Conservation (phyloP, 495 filamentous ascomycete genomes). For the Amniculicola lignicola region DNA sequence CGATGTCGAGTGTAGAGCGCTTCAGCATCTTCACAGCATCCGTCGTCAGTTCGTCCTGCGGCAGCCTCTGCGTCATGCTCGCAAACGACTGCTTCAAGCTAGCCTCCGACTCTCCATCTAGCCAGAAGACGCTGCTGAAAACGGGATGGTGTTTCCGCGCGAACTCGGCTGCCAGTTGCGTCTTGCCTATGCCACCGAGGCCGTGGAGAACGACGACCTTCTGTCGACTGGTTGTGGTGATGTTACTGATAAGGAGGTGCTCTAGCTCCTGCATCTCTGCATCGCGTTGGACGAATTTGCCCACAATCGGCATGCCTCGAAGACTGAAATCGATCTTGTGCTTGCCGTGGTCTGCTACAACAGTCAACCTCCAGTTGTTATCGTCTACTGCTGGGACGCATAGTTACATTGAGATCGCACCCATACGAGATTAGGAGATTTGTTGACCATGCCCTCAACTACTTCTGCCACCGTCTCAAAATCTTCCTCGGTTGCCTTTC, state of each 20-base stretch:
- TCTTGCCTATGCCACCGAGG: conserved; percentile 31
- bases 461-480: conserved; percentile 27
- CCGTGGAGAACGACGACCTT: conserved; percentile 20
- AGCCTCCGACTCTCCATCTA: conserved; percentile 23
- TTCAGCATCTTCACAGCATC: conserved; percentile 2
- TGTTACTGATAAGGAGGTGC: conserved; percentile 21
- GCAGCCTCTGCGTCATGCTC: conserved; percentile 19
- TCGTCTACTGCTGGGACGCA: neutral
- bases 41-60: conserved; percentile 5
- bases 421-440: conserved; percentile 9
- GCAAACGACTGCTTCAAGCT: conserved; percentile 29
- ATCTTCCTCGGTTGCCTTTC: conserved; percentile 29
- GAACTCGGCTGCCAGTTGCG: conserved; percentile 29
- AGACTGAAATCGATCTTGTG: conserved; percentile 31
- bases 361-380: too few relatives aligned
- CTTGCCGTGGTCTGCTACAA: conserved; percentile 15
- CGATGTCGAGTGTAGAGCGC: conserved; percentile 11
- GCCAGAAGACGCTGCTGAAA: conserved; percentile 32
- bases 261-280: conserved; percentile 32
- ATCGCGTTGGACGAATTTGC: conserved; percentile 30
- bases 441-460: conserved; percentile 14
- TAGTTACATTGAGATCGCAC: conserved; percentile 21
- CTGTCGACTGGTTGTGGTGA: conserved; percentile 17
- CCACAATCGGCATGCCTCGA: conserved; percentile 31
- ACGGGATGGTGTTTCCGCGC: conserved; percentile 19